Percentiles rank a stretch among this genome's conserved stretches.
These are phyloP conservation scores for Lecanicillium sp. DNA, from an alignment of 2,329 filamentous ascomycete genomes.

Conservation along the genomic window DNA sequence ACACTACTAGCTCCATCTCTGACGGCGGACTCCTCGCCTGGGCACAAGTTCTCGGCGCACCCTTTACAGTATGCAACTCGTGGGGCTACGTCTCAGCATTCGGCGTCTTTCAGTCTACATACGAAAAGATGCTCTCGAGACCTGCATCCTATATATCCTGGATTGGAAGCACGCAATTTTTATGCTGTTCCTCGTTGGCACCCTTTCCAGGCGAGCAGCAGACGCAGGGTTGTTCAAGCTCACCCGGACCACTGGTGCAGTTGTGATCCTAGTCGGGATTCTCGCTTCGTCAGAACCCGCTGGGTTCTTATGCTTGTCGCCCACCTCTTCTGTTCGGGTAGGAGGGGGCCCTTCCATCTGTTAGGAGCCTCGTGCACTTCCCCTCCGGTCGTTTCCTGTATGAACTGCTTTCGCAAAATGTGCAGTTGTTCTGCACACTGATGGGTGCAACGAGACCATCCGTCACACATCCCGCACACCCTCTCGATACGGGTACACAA, in stretches of 20 bases:
- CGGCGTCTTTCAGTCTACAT: constrained; percentile 34
- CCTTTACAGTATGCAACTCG: constrained; percentile 31
- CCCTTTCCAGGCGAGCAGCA: constrained; percentile 35
- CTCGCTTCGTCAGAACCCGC: constrained; percentile 49
- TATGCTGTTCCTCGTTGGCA: constrained; percentile 34
- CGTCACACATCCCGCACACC: no score
- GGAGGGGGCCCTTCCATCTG: no score
- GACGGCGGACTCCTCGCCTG: constrained; percentile 32
- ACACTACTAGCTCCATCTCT: constrained; percentile 14
- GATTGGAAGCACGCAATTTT: constrained; percentile 44
- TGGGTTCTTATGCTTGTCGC: constrained; percentile 49
- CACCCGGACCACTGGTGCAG: constrained; percentile 28
- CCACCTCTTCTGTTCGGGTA: no score
- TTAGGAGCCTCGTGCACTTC: no score
- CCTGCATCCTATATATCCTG: constrained; percentile 37
- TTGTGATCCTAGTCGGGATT: constrained; percentile 39
- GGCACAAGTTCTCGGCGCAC: constrained; percentile 32
- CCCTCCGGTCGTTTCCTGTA: no score
- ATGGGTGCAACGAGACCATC: no score
- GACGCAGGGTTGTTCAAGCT: constrained; percentile 36
- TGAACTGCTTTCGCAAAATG: no score
- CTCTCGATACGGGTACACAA: no score
- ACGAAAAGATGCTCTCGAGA: constrained; percentile 26
- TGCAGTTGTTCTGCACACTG: no score
- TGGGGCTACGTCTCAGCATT: constrained; percentile 36